Base-by-base conservation (phyloP, 495 filamentous ascomycete genomes). In the Eremomyces bilateralis region DNA sequence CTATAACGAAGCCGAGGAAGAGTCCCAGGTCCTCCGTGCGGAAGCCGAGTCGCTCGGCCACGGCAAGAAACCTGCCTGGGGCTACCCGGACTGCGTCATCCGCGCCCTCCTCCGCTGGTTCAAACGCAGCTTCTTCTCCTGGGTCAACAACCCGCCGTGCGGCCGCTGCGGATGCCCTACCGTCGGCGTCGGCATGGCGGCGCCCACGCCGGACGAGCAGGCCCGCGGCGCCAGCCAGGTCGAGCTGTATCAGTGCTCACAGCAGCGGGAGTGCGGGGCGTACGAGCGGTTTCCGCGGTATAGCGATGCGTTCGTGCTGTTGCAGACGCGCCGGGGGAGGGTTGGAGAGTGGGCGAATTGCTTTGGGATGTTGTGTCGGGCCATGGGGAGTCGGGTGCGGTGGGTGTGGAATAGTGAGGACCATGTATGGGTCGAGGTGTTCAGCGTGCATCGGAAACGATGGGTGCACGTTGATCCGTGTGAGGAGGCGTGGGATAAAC, bases 361-460 rank as follows among this genome's bases (percentile, higher is more conserved):
- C 59, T 99, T 99, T 58, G 83, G 76, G 53, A 99, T 99, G 88
- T 65, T 99, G 15, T 95, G 88, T 57, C 69, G 88, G 29, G 88
- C 88, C 4, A 68, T 95, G 20, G 84, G 84, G 21, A 76, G 72
- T 22, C 69, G 90, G 29, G 88, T 94, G 13, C 69, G 88, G 42
- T 97, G 90, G 90, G 80, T 97, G 19, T 97, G 90, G 90, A 94
- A 94, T 42, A 72, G 76, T 20, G 88, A 99, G 54, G 90, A 99
- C 53, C 76, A 91, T 41, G 79, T 93, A 15, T 97, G 88, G 85
- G 93, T 83, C 1, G 88, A 99, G 52, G 73, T 95, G 17, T 99
- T 92, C 53, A 93, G 83, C 12, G 83, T 88, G 43, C 82, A 92
- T 48, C 72, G 84, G 42, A 74, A 77, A 46, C 70, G 81, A 43